Evolutionary conservation across 164 flowering plant species (phyloP).

Genomic region (Chloranthus sessilifolius): DNA sequence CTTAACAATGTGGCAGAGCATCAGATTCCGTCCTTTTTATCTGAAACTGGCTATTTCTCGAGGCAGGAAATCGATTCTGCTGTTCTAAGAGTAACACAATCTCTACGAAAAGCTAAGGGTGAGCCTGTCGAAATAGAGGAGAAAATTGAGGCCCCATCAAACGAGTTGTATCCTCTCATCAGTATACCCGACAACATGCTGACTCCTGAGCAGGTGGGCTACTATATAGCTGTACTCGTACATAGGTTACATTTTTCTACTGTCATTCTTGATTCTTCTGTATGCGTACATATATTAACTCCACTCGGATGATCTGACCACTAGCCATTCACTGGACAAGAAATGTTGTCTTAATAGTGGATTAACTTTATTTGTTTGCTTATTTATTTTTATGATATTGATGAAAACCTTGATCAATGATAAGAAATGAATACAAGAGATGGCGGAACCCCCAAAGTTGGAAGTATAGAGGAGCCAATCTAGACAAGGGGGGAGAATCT

Average conservation of each 20-base stretch:
- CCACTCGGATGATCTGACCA: too few species aligned
- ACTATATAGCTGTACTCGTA: slow-evolving; percentile 1
- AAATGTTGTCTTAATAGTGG: not conserved
- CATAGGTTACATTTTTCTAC: too few species aligned
- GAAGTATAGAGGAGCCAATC: too few species aligned
- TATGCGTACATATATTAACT: too few species aligned
- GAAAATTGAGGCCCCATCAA: slow-evolving; percentile 43
- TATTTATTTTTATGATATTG: too few species aligned
- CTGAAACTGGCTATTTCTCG: slow-evolving; percentile 70
- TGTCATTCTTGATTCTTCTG: too few species aligned
- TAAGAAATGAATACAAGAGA: too few species aligned
- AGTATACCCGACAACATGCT: slow-evolving; percentile 70
- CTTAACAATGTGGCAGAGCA: slow-evolving; percentile 57
- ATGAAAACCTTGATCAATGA: too few species aligned
- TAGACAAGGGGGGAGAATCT: too few species aligned
- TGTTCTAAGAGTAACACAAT: slow-evolving; percentile 46
- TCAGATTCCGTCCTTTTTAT: slow-evolving; percentile 57
- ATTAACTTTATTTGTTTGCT: not conserved
- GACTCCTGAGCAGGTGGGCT: slow-evolving; percentile 78
- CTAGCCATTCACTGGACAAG: too few species aligned
- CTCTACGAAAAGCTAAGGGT: slow-evolving; percentile 68
- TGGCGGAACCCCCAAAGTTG: too few species aligned
- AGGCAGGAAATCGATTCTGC: slow-evolving; percentile 77
- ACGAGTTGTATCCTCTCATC: slow-evolving; percentile 73
- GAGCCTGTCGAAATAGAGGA: slow-evolving; percentile 63